Percentiles rank a stretch among this genome's conserved stretches.
Evolutionary conservation across 2,329 filamentous ascomycete genomes (phyloP).

Genomic region (Aspergillus nomiae): DNA sequence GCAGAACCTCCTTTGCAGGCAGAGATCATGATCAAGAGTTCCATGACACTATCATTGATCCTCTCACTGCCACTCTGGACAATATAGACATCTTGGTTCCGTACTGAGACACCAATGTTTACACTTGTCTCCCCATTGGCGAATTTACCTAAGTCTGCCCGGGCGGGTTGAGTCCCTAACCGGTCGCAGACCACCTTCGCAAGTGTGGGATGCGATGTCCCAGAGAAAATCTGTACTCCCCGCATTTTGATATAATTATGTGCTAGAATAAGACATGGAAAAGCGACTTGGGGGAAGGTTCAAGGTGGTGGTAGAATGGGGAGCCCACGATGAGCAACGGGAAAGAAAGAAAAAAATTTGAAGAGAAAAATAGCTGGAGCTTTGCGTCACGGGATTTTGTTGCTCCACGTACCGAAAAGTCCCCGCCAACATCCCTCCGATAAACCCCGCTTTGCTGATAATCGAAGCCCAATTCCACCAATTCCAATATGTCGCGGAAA

Average conservation of each 20-base stretch:
- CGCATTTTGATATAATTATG: slow-evolving; percentile 53
- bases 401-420: slow-evolving; percentile 16
- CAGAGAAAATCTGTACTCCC: slow-evolving; percentile 68
- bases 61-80: slow-evolving; percentile 93
- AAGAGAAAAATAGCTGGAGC: slow-evolving; percentile 5
- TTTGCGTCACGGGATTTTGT: slow-evolving; percentile 15
- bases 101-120: slow-evolving; percentile 70
- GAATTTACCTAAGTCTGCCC: slow-evolving; percentile 66
- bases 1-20: slow-evolving; percentile 97
- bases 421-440: slow-evolving; percentile 15
- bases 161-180: slow-evolving; percentile 61
- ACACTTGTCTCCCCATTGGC: slow-evolving; percentile 71
- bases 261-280: slow-evolving; percentile 19
- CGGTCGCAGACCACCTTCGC: slow-evolving; percentile 68
- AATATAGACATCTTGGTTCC: slow-evolving; percentile 98
- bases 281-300: slow-evolving; percentile 10
- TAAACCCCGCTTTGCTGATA: not conserved
- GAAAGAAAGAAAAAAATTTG: slow-evolving; percentile 17
- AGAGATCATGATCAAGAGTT: slow-evolving; percentile 98
- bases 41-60: slow-evolving; percentile 99
- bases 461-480: not conserved
- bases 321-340: not conserved
- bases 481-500: slow-evolving; percentile 48
- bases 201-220: slow-evolving; percentile 65
- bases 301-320: slow-evolving; percentile 12